These are phyloP conservation scores for Zygoascus tannicola DNA, from an alignment of 805 yeast genomes.

Conservation along the genomic window DNA sequence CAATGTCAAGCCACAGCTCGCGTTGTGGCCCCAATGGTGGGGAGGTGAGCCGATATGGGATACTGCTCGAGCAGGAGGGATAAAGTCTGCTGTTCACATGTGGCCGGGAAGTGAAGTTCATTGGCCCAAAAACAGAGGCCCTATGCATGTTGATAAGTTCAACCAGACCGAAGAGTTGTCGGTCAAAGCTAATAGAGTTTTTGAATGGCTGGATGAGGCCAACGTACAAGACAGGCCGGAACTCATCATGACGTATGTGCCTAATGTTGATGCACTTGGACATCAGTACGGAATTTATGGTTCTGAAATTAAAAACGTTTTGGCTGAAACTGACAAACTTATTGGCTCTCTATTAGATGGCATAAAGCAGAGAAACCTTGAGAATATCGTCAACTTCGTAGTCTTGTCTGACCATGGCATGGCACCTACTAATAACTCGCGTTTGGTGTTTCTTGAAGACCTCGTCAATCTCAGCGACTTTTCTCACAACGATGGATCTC, in stretches of 20 bases:
- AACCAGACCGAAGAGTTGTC: constrained; percentile 54
- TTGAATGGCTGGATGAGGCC: constrained; percentile 55
- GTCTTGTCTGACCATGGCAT: constrained; percentile 89
- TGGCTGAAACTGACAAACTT: constrained; percentile 57
- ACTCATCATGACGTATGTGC: constrained; percentile 66
- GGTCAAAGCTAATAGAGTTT: constrained; percentile 47
- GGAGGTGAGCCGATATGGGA: constrained; percentile 89
- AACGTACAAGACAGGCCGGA: constrained; percentile 56
- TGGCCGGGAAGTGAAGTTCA: constrained; percentile 91
- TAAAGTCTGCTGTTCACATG: constrained; percentile 76
- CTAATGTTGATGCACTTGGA: constrained; percentile 72
- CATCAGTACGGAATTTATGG: constrained; percentile 67
- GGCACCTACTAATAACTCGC: constrained; percentile 71
- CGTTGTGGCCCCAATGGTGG: constrained; percentile 60
- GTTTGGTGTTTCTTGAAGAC: constrained; percentile 68
- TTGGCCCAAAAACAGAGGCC: constrained; percentile 32
- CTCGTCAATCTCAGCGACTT: constrained; percentile 45
- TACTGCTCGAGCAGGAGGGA: constrained; percentile 56
- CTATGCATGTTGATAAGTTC: constrained; percentile 49
- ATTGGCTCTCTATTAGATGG: constrained; percentile 42
- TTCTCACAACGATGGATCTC: constrained; percentile 74
- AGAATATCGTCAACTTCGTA: constrained; percentile 59
- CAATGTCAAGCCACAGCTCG: constrained; percentile 46
- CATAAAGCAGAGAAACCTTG: constrained; percentile 45
- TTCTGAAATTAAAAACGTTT: constrained; percentile 41